phyloP scores from a whole-genome alignment of 441 rosid genomes.

The Syzygium syzygioides region DNA sequence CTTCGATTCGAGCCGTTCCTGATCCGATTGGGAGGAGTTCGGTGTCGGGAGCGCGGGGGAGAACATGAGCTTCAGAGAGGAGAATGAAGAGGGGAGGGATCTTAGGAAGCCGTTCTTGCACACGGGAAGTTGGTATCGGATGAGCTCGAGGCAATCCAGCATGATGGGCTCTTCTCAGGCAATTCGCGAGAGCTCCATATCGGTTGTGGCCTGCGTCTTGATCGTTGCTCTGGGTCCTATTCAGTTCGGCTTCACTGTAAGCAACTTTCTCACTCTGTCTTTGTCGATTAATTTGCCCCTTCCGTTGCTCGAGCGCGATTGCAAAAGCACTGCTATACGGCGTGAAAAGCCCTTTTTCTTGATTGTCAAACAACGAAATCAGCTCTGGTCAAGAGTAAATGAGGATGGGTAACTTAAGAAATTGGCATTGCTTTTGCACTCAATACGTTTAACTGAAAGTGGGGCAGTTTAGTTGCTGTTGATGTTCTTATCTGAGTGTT shows the following conservation, averaged over 20 bases:
- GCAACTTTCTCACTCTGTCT: not conserved
- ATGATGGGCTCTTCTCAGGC: slow-evolving; percentile 28
- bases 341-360: not conserved
- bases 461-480: not conserved
- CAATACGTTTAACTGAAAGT: not conserved
- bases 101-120: not conserved
- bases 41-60: not conserved
- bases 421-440: not conserved
- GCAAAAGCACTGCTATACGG: not conserved
- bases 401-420: not conserved
- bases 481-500: not conserved
- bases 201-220: slow-evolving; percentile 77
- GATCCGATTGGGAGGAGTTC: not conserved
- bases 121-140: not conserved
- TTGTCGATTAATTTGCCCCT: not conserved
- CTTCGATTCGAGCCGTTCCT: not conserved
- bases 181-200: slow-evolving; percentile 70
- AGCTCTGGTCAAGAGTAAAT: not conserved
- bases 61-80: not conserved
- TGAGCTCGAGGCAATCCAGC: not conserved
- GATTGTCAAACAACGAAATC: not conserved
- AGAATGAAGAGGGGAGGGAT: not conserved
- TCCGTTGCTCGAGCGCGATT: not conserved
- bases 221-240: slow-evolving; percentile 92
- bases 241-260: slow-evolving; percentile 93